These are phyloP conservation scores for Pichia sp. DNA, from an alignment of 1,139 yeast species.

Conservation along the genomic window DNA sequence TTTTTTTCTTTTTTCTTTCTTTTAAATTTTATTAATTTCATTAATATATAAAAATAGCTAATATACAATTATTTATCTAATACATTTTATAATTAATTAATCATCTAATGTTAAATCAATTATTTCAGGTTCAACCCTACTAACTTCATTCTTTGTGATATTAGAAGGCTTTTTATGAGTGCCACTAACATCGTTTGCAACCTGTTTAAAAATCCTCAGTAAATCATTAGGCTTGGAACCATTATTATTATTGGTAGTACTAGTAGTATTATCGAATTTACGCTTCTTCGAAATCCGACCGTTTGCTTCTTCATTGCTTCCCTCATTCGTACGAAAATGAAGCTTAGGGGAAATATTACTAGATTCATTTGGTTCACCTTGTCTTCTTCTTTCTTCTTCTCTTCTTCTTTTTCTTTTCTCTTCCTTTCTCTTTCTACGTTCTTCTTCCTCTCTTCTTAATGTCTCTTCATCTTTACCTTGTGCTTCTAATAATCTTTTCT, in stretches of 20 bases:
- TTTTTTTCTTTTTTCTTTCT: no score
- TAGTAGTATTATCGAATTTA: not conserved
- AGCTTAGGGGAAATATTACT: no score
- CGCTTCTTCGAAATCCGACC: not conserved
- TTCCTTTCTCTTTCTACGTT: no score
- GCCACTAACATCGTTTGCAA: not conserved
- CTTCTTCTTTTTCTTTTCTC: not conserved
- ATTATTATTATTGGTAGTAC: not conserved
- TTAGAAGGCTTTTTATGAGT: not conserved
- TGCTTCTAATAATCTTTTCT: not conserved
- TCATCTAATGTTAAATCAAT: slow-evolving; percentile 14
- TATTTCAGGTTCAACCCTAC: slow-evolving; percentile 5
- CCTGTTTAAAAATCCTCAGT: slow-evolving; percentile 7
- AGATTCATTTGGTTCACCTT: not conserved
- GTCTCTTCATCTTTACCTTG: not conserved
- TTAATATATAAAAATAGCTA: no score
- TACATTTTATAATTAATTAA: not conserved
- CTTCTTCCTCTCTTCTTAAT: not conserved
- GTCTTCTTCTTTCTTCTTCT: not conserved
- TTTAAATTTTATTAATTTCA: no score
- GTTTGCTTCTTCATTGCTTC: not conserved
- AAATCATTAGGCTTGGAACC: slow-evolving; percentile 2
- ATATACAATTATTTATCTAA: not conserved
- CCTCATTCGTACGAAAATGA: not conserved
- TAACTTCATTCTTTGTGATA: slow-evolving; percentile 1